Evolutionary conservation across 768 basidiomycete genomes (phyloP).

Genomic region (Lactarius akahatsu): DNA sequence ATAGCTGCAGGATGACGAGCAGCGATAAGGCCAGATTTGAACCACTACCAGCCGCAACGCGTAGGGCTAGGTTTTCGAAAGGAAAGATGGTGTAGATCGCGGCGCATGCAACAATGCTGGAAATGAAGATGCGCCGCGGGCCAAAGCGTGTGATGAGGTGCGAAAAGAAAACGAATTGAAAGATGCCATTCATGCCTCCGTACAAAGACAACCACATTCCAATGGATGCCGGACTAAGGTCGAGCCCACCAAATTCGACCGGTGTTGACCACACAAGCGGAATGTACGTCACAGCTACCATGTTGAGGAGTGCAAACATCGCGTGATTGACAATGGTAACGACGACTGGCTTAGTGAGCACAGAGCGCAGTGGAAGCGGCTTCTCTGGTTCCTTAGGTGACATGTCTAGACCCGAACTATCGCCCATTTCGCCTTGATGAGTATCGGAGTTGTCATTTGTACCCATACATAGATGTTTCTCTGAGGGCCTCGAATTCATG

Average conservation of each 20-base stretch:
- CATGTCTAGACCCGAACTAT: not conserved
- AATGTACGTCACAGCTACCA: slow-evolving; percentile 39
- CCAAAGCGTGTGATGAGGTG: slow-evolving; percentile 38
- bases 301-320: slow-evolving; percentile 44
- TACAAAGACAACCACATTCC: slow-evolving; percentile 38
- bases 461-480: not conserved
- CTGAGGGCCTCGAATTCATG: not conserved
- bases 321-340: slow-evolving; percentile 46
- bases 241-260: slow-evolving; percentile 31
- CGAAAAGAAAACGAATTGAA: slow-evolving; percentile 42
- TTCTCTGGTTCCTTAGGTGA: not conserved
- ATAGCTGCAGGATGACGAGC: not conserved
- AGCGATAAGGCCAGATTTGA: not conserved
- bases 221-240: slow-evolving; percentile 39
- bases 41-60: not conserved
- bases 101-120: slow-evolving; percentile 31
- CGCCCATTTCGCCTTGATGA: not conserved
- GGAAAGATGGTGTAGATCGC: slow-evolving; percentile 34
- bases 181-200: slow-evolving; percentile 39
- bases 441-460: not conserved
- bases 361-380: slow-evolving; percentile 37
- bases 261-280: slow-evolving; percentile 47
- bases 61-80: slow-evolving; percentile 7
- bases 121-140: slow-evolving; percentile 36
- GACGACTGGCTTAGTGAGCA: slow-evolving; percentile 33